Base-by-base conservation (phyloP, 176 grass and related monocot genomes). In the Carex littledalei region DNA sequence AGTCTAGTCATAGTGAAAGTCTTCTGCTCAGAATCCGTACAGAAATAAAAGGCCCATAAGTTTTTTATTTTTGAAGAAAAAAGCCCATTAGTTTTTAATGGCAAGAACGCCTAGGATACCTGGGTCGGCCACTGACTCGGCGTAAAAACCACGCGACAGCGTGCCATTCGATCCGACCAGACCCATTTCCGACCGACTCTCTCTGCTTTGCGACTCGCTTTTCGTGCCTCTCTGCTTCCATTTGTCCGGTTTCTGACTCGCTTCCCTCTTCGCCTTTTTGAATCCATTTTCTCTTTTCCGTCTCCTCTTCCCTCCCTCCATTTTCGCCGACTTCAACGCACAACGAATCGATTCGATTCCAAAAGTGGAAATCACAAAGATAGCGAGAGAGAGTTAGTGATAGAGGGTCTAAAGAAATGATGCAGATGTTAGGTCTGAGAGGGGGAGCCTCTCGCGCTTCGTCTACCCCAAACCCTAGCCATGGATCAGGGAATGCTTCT, bases 371-470 rank as follows among this genome's bases (percentile, higher is more conserved):
- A 41, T 17, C 15, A 10, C 66, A 69, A 39, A 14, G 16, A 20
- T 12, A 22, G 3, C 17, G 43, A 14, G 9, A 50, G 70, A 24
- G 41, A 74, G 11, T 31, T 7, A 8, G 20, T 22, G 24, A 55
- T 56, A 78, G 2, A 31, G 50, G 32, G 50, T 16, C 13, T 34
- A 8, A 32, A 81, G 81, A 75, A 65, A 99, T 99, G 96, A 86
- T 94, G 79, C 85, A 92, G 26, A 87, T 86, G 91, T 84, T 99
- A 14, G 90, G 91, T 70, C 84, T 91, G 79, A 90, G 90, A 76
- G 82, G 92, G 14, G 86, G 85, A 47, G 82, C 50, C 31, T 83
- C 70, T 16, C 58, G 71, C 84, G 14, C 81, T 34, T 35, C 64
- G 11, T 22, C 55, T 64, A 39, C 58, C 3, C 35, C 41, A n/a